Conservation (phyloP, 495 filamentous ascomycete species). For the Aspergillus hancockii region DNA sequence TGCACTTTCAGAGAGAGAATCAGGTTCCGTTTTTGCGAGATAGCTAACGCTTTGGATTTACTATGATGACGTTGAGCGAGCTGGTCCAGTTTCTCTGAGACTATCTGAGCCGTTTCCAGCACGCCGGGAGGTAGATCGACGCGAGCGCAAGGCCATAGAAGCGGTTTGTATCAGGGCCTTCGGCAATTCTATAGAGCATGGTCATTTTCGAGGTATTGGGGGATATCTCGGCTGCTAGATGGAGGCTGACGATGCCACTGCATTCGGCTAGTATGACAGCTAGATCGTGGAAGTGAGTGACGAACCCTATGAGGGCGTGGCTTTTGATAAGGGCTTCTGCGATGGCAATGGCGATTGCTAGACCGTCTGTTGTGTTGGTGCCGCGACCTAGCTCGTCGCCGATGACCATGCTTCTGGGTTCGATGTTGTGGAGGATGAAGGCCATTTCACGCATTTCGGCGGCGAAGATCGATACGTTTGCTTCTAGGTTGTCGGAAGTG, state of each 20-base stretch:
- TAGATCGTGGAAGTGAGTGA: slow-evolving; percentile 86
- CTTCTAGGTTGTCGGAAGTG: slow-evolving; percentile 84
- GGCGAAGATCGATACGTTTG: slow-evolving; percentile 90
- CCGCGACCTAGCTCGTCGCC: slow-evolving; percentile 93
- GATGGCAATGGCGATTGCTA: slow-evolving; percentile 86
- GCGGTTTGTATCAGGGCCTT: slow-evolving; percentile 67
- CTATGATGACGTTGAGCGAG: slow-evolving; percentile 56
- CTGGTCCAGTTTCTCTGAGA: slow-evolving; percentile 60
- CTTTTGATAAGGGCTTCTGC: slow-evolving; percentile 82
- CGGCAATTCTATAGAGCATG: slow-evolving; percentile 80
- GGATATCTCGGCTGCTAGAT: slow-evolving; percentile 71
- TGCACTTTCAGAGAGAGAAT: slow-evolving; percentile 74
- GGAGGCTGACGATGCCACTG: slow-evolving; percentile 75
- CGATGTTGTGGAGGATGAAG: slow-evolving; percentile 80
- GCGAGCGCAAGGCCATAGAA: slow-evolving; percentile 77
- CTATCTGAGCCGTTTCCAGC: slow-evolving; percentile 63
- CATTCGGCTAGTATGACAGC: slow-evolving; percentile 72
- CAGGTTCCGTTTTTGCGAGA: slow-evolving; percentile 66
- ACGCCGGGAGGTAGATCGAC: slow-evolving; percentile 70
- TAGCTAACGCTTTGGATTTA: slow-evolving; percentile 52
- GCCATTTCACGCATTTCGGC: slow-evolving; percentile 96
- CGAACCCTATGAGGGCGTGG: slow-evolving; percentile 81
- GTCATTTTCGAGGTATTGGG: slow-evolving; percentile 58
- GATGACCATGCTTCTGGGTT: slow-evolving; percentile 73
- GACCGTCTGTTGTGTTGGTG: slow-evolving; percentile 84